Percentiles rank a stretch among this genome's conserved stretches.
These are phyloP conservation scores for Pochonia chlamydosporia DNA, from an alignment of 2,329 filamentous ascomycete genomes.

Conservation along the genomic window DNA sequence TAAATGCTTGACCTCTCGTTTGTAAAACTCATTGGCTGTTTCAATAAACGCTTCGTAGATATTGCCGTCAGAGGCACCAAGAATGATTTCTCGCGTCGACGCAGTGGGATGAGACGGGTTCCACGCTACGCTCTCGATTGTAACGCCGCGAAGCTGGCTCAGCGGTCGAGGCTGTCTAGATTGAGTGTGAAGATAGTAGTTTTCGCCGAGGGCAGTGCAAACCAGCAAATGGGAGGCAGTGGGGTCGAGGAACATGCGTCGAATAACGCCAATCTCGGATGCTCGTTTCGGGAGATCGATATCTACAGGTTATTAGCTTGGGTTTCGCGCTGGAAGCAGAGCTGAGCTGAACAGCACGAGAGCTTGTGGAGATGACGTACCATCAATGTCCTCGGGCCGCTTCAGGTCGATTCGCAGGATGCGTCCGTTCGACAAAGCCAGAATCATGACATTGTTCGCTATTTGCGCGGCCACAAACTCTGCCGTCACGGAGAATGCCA, in stretches of 20 bases:
- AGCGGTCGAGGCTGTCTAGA: constrained; percentile 81
- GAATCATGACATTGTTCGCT: constrained; percentile 90
- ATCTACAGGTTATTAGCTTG: constrained; percentile 49
- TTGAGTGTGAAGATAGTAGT: constrained; percentile 96
- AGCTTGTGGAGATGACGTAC: constrained; percentile 32
- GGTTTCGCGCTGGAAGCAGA: not conserved
- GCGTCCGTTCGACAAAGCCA: constrained; percentile 86
- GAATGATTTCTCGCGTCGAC: constrained; percentile 86
- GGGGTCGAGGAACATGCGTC: constrained; percentile 94
- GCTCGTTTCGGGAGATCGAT: constrained; percentile 95
- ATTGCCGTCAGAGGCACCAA: constrained; percentile 89
- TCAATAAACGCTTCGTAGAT: constrained; percentile 96
- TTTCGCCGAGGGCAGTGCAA: constrained; percentile 86
- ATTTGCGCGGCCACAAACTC: constrained; percentile 96
- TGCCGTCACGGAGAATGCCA: constrained; percentile 89
- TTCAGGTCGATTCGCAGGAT: constrained; percentile 93
- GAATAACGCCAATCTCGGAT: constrained; percentile 85
- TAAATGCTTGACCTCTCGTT: constrained; percentile 88
- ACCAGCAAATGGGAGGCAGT: constrained; percentile 92
- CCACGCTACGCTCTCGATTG: constrained; percentile 89
- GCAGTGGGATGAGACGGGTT: constrained; percentile 89
- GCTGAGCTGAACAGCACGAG: not conserved
- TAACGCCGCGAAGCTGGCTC: constrained; percentile 75
- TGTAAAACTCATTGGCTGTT: constrained; percentile 89
- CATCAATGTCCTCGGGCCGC: constrained; percentile 90